Percentiles rank a stretch among this genome's conserved stretches.
Evolutionary conservation across 352 stramenopile genomes (phyloP).

Genomic region (Phytophthora multivora): DNA sequence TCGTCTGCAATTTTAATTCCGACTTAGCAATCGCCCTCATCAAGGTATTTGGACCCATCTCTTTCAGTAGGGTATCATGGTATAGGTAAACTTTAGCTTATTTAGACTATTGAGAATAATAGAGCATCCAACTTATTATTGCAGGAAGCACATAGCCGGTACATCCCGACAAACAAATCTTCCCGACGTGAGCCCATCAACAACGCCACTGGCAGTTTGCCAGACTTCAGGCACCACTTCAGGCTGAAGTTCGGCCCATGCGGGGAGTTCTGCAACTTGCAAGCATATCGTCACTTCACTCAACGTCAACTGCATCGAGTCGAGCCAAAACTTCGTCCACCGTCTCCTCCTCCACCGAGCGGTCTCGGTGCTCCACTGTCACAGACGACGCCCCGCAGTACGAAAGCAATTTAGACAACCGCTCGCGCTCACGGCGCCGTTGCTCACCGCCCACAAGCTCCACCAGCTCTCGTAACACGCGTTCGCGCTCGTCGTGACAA

Average conservation of each 20-base stretch:
- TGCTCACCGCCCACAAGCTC: constrained; percentile 33
- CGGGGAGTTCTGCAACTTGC: too few species aligned
- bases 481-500: constrained; percentile 26
- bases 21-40: constrained; percentile 3
- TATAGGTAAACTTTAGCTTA: background rate
- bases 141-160: background rate
- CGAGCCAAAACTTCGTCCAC: constrained; percentile 10
- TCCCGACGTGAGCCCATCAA: too few species aligned
- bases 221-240: too few species aligned
- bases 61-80: background rate
- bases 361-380: constrained; percentile 41
- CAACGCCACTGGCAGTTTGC: too few species aligned
- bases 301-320: background rate
- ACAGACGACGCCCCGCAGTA: constrained; percentile 75
- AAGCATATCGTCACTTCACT: too few species aligned
- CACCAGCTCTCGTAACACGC: constrained; percentile 32
- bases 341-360: constrained; percentile 29
- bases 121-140: constrained; percentile 2
- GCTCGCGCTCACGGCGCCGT: constrained; percentile 40
- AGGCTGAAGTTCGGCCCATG: too few species aligned
- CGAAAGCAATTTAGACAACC: constrained; percentile 47
- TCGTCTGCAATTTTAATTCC: background rate
- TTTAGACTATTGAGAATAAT: background rate
- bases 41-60: background rate
- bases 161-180: too few species aligned